phyloP scores from a whole-genome alignment of 2,329 filamentous ascomycete species.

The Monilinia fructigena region DNA sequence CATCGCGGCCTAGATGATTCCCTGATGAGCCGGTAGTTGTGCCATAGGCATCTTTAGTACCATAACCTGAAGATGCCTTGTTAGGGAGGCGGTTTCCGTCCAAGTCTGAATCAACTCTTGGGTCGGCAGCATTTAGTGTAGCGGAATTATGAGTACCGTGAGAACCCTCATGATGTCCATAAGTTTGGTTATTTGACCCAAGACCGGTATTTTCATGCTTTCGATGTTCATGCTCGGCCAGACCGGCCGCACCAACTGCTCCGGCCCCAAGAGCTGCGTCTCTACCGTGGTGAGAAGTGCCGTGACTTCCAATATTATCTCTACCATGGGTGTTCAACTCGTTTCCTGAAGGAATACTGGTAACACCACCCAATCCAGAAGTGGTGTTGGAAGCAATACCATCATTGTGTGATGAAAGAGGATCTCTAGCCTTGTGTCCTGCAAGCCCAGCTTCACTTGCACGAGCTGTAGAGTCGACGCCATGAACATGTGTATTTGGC shows the following conservation, averaged over 20 bases:
- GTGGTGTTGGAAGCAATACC: neutral
- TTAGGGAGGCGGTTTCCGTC: constrained; percentile 23
- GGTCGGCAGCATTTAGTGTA: constrained; percentile 26
- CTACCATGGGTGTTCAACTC: constrained; percentile 5
- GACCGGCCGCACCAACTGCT: constrained; percentile 13
- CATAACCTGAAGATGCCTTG: constrained; percentile 9
- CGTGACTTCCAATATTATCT: constrained; percentile 8
- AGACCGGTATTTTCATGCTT: constrained; percentile 14
- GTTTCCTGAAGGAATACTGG: constrained; percentile 7
- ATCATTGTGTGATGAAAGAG: neutral
- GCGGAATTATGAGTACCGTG: constrained; percentile 30
- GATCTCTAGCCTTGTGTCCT: constrained; percentile 8
- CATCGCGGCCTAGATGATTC: constrained; percentile 26
- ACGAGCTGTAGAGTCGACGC: constrained; percentile 9
- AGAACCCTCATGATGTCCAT: constrained; percentile 20
- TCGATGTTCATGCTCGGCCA: constrained; percentile 15
- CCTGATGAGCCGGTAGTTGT: constrained; percentile 11
- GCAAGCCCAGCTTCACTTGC: constrained; percentile 4
- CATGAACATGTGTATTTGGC: constrained; percentile 12
- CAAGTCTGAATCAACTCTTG: constrained; percentile 38
- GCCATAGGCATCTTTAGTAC: constrained; percentile 10
- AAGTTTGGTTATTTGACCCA: constrained; percentile 7
- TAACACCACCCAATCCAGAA: constrained; percentile 9
- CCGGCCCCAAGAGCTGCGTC: constrained; percentile 18
- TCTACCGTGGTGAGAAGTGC: constrained; percentile 3